A percentile compares a stretch with the other conserved stretches of the same genome.
These are phyloP conservation scores for Candida peoriensis DNA, from an alignment of 805 yeast species.

Conservation along the genomic window DNA sequence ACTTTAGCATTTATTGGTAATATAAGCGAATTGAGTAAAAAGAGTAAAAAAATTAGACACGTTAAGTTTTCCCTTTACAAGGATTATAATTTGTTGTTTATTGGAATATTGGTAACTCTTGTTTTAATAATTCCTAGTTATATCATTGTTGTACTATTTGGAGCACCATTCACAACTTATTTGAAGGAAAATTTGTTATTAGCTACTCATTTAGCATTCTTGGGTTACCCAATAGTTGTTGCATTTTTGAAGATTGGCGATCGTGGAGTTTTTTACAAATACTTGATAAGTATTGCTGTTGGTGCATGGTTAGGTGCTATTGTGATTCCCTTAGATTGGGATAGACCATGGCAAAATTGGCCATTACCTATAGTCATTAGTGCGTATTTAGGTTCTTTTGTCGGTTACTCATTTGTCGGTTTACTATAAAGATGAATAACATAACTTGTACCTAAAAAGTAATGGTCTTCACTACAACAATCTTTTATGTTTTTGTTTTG, in stretches of 20 bases:
- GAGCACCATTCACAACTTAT: slow-evolving; percentile 68
- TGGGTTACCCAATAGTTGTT: slow-evolving; percentile 62
- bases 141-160: slow-evolving; percentile 53
- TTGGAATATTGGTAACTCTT: slow-evolving; percentile 11
- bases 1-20: not conserved
- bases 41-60: not conserved
- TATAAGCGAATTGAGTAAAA: slow-evolving; percentile 5
- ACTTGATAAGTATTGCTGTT: slow-evolving; percentile 30
- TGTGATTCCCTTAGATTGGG: slow-evolving; percentile 97
- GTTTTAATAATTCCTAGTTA: slow-evolving; percentile 25
- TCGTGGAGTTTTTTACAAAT: slow-evolving; percentile 25
- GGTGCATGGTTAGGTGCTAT: slow-evolving; percentile 93
- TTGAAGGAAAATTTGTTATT: slow-evolving; percentile 52
- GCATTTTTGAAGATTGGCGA: slow-evolving; percentile 46
- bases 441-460: too few relatives aligned
- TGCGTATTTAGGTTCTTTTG: slow-evolving; percentile 63
- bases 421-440: slow-evolving; percentile 23
- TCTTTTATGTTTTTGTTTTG: too few relatives aligned
- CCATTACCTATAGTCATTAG: slow-evolving; percentile 86
- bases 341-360: slow-evolving; percentile 95
- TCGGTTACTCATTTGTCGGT: slow-evolving; percentile 47
- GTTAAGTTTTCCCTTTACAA: not conserved
- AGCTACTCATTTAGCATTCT: slow-evolving; percentile 54
- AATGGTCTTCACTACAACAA: too few relatives aligned
- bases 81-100: slow-evolving; percentile 5